Evolutionary conservation across 768 basidiomycete genomes (phyloP), one percentile per base, ranked within the genome.

Genomic region (Pholiota molesta): DNA sequence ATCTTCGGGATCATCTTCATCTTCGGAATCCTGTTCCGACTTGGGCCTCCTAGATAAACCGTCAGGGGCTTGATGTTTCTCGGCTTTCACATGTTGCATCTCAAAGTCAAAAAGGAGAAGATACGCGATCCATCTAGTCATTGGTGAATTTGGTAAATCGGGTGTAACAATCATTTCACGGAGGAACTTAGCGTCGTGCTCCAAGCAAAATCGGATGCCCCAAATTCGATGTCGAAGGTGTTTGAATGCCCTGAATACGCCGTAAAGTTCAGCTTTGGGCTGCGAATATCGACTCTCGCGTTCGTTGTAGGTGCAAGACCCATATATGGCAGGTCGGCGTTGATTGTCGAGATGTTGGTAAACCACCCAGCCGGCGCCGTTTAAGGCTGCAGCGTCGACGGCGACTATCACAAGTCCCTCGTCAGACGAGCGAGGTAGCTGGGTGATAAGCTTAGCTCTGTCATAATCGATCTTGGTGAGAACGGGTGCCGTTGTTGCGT

Each of bases 221-320:
- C n/a, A 60, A 29, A 60, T 26, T 1, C 59, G 29, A 44, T 60
- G 59, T n/a, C 49, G 49, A 11, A 52, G 21, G 31, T 52, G 44
- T 26, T 60, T 60, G 21, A 60, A 23, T 0, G 75, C 71, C 0
- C 74, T 52, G 53, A 69, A 79, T 0, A 78, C 57, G 0, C 77
- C 74, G 39, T 75, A 80, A 0, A 79, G 68, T 61, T 55, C 60
- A 8, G 44, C 52, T 56, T 79, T 78, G 0, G 74, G 67, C 54
- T 78, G 75, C 0, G 73, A 73, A 59, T 77, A 79, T 7, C 67
- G 59, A 5, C 65, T 56, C 59, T 78, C 71, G 0, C 55, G 42
- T 0, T 72, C 62, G 39, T 73, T 79, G 65, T 68, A 77, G 0
- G 74, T 75, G 60, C 73, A 70, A 0, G 74, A 77, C 0, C 75